A percentile compares a stretch with the other conserved stretches of the same genome.
These are phyloP conservation scores for Zygosaccharomyces siamensis DNA, from an alignment of 805 yeast species.

Conservation along the genomic window DNA sequence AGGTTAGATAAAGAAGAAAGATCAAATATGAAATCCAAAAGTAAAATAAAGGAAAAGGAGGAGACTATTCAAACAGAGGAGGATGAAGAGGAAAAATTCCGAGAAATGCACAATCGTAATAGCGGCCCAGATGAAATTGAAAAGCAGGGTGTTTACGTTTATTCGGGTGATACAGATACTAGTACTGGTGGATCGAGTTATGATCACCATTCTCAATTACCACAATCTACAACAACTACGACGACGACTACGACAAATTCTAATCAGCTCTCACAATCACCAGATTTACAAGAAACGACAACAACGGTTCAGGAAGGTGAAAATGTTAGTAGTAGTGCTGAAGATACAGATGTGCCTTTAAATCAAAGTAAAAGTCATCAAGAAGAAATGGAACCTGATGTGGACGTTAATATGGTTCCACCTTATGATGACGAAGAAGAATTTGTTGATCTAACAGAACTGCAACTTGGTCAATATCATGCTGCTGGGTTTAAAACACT, in stretches of 20 bases:
- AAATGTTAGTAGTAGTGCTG: constrained; percentile 18
- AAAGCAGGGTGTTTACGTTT: constrained; percentile 22
- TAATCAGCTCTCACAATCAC: not conserved
- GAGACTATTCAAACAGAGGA: constrained; percentile 5
- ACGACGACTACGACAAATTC: constrained; percentile 1
- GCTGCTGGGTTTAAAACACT: constrained; percentile 64
- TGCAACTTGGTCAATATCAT: constrained; percentile 69
- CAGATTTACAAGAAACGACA: constrained; percentile 12
- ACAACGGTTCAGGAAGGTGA: constrained; percentile 19
- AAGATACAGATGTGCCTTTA: constrained; percentile 15
- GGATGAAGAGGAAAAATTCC: constrained; percentile 9
- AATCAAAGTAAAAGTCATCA: constrained; percentile 15
- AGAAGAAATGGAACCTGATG: constrained; percentile 20
- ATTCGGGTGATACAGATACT: constrained; percentile 28
- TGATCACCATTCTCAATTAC: constrained; percentile 12
- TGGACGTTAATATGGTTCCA: constrained; percentile 23
- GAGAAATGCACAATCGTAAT: not conserved
- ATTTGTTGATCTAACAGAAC: constrained; percentile 52
- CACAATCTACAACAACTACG: not conserved
- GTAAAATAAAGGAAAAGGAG: constrained; percentile 14
- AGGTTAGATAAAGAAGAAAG: constrained; percentile 1
- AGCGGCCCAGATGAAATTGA: constrained; percentile 18
- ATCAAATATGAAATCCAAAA: not conserved
- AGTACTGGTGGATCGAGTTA: constrained; percentile 26
- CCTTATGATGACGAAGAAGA: constrained; percentile 34